Base-by-base conservation (phyloP, 139 green algal species). In the Chlamydomonas sp. region DNA sequence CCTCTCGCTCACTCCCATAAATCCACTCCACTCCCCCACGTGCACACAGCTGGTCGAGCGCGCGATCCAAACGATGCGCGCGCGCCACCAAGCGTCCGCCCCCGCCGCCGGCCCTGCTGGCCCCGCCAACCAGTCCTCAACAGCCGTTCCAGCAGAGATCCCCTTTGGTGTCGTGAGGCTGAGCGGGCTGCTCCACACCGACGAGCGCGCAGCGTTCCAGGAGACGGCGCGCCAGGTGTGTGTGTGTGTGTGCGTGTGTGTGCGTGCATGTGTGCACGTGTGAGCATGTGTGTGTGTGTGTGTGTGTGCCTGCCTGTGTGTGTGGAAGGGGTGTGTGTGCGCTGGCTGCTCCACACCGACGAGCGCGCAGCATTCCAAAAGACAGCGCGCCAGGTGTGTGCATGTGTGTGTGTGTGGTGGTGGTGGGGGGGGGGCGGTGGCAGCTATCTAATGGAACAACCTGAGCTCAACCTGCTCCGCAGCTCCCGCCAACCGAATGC, bases 221-320 rank as follows among this genome's bases (percentile, higher is more conserved):
- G 85, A 94, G 72, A 83, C 85, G 34, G 85, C 88, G 0, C 69
- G 84, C 6, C 88, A 93, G 77, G 80, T 94, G 34, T 93, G 87
- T 74, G 68, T 71, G 81, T 85, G 66, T 57, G 77, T 67, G 35
- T 30, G 24, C 30, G 5, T 49, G 48, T 48, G 3, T 20, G 13
- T 54, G 43, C 43, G 16, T 54, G 43, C 20, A 20, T 54, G 20
- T 13, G 16, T 20, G 13, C 20, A 54, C 16, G 16, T 54, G 13
- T 26, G 13, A 20, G 13, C 16, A 20, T 54, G 43, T 54, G 13
- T 54, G 20, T 20, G 20, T 54, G 20, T 54, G 20, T 54, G 43
- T 54, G 43, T 54, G 16, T 26, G 20, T 54, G 16, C 16, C 20
- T 26, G 20, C 43, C 13, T 26, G 13, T 13, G 10, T 33, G 57